These are phyloP conservation scores for Bipolaris gigantea DNA, from an alignment of 2,329 filamentous ascomycete species.

Conservation along the genomic window DNA sequence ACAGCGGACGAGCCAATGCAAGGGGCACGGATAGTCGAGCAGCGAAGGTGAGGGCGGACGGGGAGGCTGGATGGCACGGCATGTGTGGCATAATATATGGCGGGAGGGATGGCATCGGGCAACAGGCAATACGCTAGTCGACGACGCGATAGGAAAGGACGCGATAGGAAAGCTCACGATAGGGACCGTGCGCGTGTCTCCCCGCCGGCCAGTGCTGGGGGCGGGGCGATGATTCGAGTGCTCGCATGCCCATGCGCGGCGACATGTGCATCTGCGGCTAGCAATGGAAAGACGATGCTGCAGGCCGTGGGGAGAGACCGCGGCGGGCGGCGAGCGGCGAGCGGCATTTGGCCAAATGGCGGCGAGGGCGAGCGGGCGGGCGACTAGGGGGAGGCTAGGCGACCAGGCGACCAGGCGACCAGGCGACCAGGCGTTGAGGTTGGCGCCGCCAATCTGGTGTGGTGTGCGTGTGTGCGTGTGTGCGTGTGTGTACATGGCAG, in stretches of 20 bases:
- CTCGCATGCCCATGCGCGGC: not conserved
- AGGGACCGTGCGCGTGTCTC: slow-evolving; percentile 12
- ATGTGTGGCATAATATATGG: slow-evolving; percentile 24
- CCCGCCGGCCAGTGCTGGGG: slow-evolving; percentile 7
- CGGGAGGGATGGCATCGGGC: slow-evolving; percentile 28
- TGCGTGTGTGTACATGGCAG: too few species aligned
- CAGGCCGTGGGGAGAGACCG: not conserved
- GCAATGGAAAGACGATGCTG: slow-evolving; percentile 1
- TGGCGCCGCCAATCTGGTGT: too few species aligned
- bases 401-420: too few species aligned
- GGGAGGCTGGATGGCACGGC: slow-evolving; percentile 18
- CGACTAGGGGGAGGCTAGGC: not conserved
- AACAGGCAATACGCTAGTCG: slow-evolving; percentile 25
- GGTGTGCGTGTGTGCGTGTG: too few species aligned
- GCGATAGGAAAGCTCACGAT: slow-evolving; percentile 14
- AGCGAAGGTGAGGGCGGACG: slow-evolving; percentile 36
- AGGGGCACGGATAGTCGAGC: slow-evolving; percentile 10
- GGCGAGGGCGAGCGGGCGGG: too few species aligned
- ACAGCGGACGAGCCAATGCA: slow-evolving; percentile 9
- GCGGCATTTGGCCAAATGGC: not conserved
- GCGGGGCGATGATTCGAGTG: slow-evolving; percentile 8
- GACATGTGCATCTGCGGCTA: not conserved
- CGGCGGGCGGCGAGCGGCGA: not conserved
- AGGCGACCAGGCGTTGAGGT: too few species aligned
- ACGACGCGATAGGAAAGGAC: slow-evolving; percentile 14